Base-by-base conservation (phyloP, 73 alveolate genomes). In the Diophrys appendiculata region DNA sequence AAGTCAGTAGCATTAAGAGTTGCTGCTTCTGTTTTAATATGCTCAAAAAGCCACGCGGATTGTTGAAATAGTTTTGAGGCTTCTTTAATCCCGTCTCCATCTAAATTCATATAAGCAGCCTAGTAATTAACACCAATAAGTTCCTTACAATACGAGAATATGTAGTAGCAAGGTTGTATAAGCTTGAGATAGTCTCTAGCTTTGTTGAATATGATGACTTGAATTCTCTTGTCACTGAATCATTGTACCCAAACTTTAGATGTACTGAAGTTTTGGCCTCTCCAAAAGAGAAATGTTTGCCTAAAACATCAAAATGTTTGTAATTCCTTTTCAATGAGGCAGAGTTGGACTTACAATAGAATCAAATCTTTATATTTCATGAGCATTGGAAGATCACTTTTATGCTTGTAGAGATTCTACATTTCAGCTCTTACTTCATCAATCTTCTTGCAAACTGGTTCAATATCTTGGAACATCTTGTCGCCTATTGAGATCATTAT, bases 71-170 rank as follows among this genome's bases (percentile, higher is more conserved):
- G 22, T 35, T 81, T 81, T 24, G 74, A 23, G n/a, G 89, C 89
- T 54, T 81, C 82, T 32, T 81, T 81, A 52, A 81, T 81, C 0
- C 89, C 89, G 22, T 81, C 89, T 13, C 89, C 89, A 2, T 33
- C 32, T 18, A 81, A 35, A 33, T 72, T 72, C 89, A 81, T 81
- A 54, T 81, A 81, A 73, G 83, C 80, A 8, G 83, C 89, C 77
- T n/a, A n/a, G n/a, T n/a, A n/a, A n/a, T n/a, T n/a, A n/a, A n/a
- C n/a, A n/a, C n/a, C n/a, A n/a, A n/a, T n/a, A n/a, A n/a, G n/a
- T n/a, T n/a, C n/a, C n/a, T n/a, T n/a, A n/a, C n/a, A n/a, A n/a
- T n/a, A n/a, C n/a, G n/a, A n/a, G n/a, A n/a, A n/a, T n/a, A n/a
- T n/a, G n/a, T n/a, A n/a, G 76, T 83, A 55, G 67, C 89, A 72